Conservation (phyloP, 805 yeast species). For the Blastobotrys parvus region DNA sequence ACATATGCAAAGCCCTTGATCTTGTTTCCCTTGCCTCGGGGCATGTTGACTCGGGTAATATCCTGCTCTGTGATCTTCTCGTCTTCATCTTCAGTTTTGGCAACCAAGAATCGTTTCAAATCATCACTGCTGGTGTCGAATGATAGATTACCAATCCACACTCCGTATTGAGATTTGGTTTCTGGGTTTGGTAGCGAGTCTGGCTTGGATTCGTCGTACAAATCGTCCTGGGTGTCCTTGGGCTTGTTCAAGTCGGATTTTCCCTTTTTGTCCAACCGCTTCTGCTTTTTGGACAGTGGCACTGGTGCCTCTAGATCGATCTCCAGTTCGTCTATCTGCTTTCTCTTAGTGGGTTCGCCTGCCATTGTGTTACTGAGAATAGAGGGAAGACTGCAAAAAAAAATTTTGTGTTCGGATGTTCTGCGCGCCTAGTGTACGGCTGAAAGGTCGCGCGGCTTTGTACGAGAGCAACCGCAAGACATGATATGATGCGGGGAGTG, state of each 20-base stretch:
- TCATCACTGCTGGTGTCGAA: slow-evolving; percentile 78
- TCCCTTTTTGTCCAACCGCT: slow-evolving; percentile 70
- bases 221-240: slow-evolving; percentile 30
- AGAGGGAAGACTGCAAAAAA: too few relatives aligned
- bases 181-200: slow-evolving; percentile 25
- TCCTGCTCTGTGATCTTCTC: slow-evolving; percentile 42
- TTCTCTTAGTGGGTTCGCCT: slow-evolving; percentile 2
- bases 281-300: slow-evolving; percentile 88
- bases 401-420: too few relatives aligned
- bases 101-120: slow-evolving; percentile 51
- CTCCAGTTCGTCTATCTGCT: slow-evolving; percentile 30
- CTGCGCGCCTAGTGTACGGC: too few relatives aligned
- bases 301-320: slow-evolving; percentile 46
- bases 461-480: too few relatives aligned
- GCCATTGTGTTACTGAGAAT: too few relatives aligned
- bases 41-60: slow-evolving; percentile 71
- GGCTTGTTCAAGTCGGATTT: slow-evolving; percentile 22
- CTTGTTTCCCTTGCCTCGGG: slow-evolving; percentile 52
- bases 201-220: slow-evolving; percentile 22
- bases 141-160: slow-evolving; percentile 91
- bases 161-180: slow-evolving; percentile 45
- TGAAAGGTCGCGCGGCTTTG: too few relatives aligned
- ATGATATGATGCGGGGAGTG: too few relatives aligned
- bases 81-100: slow-evolving; percentile 33
- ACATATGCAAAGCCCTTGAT: slow-evolving; percentile 73